A percentile compares a stretch with the other conserved stretches of the same genome.
phyloP scores from a whole-genome alignment of 805 yeast genomes.

The Starmerella etchellsii region DNA sequence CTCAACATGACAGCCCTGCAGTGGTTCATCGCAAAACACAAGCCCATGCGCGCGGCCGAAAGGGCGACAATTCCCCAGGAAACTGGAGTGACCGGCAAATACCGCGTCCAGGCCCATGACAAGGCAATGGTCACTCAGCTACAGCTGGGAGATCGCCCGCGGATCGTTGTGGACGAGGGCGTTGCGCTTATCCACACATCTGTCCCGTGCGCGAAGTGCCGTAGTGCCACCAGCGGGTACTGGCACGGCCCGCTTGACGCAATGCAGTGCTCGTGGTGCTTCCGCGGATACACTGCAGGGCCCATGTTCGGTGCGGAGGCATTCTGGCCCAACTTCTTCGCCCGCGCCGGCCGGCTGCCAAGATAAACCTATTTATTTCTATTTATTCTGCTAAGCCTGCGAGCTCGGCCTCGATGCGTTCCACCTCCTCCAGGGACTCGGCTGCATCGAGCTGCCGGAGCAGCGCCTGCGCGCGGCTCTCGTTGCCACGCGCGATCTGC shows the following conservation, averaged over 20 bases:
- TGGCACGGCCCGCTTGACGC: not conserved
- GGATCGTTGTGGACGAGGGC: not conserved
- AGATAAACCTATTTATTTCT: not conserved
- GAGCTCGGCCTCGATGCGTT: not conserved
- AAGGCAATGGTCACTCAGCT: not conserved
- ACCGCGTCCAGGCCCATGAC: not conserved
- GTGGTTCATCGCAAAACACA: slow-evolving; percentile 17
- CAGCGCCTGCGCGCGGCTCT: not conserved
- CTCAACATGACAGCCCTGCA: slow-evolving; percentile 24
- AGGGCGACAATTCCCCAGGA: not conserved
- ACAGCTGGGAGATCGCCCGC: not conserved
- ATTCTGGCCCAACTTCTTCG: not conserved
- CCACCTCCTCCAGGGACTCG: not conserved
- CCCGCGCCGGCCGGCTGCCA: not conserved
- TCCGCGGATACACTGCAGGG: not conserved
- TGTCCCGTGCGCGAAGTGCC: not conserved
- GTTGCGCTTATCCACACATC: not conserved
- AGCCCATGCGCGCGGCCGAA: not conserved
- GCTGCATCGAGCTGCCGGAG: not conserved
- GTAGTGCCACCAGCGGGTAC: not conserved
- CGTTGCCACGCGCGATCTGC: not conserved
- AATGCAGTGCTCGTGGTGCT: not conserved
- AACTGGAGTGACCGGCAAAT: not conserved
- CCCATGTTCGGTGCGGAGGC: not conserved
- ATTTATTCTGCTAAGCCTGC: not conserved